These are phyloP conservation scores for Tricladium varicosporioides DNA, from an alignment of 2,329 filamentous ascomycete species.

Conservation along the genomic window DNA sequence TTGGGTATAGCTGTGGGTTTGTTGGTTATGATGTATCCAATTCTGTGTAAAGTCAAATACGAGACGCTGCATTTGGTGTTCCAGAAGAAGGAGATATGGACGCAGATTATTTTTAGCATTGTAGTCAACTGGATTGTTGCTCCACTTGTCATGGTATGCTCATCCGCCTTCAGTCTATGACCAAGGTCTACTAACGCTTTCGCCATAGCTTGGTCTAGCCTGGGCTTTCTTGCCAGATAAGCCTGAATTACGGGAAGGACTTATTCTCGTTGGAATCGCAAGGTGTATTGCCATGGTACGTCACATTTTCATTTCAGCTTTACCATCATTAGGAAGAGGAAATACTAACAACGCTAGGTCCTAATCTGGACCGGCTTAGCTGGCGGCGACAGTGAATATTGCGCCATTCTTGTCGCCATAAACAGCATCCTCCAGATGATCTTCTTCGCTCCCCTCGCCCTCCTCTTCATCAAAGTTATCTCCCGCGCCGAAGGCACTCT, in stretches of 20 bases:
- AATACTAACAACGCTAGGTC: constrained; percentile 12
- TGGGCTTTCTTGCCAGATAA: constrained; percentile 67
- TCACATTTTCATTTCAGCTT: too few relatives aligned
- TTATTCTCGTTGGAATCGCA: constrained; percentile 81
- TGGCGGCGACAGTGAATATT: constrained; percentile 77
- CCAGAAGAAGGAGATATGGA: constrained; percentile 62
- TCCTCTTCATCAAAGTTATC: constrained; percentile 68
- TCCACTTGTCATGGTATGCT: constrained; percentile 69
- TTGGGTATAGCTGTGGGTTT: constrained; percentile 64
- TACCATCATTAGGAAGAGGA: not conserved
- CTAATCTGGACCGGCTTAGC: constrained; percentile 78
- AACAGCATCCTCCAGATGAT: constrained; percentile 76
- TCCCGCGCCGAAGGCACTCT: constrained; percentile 45
- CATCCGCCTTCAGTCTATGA: not conserved
- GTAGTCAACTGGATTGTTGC: constrained; percentile 81
- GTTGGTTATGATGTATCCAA: constrained; percentile 93
- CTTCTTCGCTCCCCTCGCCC: constrained; percentile 65
- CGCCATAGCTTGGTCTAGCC: constrained; percentile 51
- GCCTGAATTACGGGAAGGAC: constrained; percentile 56
- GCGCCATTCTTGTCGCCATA: constrained; percentile 73
- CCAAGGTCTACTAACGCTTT: not conserved
- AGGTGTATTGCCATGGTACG: constrained; percentile 83
- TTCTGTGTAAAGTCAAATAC: constrained; percentile 81
- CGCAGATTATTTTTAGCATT: constrained; percentile 74
- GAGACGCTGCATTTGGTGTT: constrained; percentile 71